Evolutionary conservation across 1,284 basidiomycete species (phyloP).

Genomic region (Fistulinella staudtii): DNA sequence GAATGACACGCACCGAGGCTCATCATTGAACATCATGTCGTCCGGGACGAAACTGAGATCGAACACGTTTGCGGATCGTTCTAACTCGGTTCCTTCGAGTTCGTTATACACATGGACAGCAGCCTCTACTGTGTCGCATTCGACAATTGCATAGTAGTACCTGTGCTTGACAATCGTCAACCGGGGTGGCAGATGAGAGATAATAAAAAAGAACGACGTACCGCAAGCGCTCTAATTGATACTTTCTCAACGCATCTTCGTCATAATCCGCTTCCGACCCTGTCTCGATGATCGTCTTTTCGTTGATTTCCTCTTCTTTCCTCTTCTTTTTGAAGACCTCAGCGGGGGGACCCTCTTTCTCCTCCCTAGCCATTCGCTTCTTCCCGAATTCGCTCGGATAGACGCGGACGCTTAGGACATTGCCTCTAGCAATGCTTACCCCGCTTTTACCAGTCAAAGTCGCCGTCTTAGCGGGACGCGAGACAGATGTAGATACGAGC

Average conservation of each 20-base stretch:
- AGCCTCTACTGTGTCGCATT: slow-evolving; percentile 78
- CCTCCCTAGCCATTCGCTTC: slow-evolving; percentile 83
- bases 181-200: background rate
- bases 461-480: background rate
- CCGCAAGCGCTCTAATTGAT: slow-evolving; percentile 93
- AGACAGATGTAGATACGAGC: slow-evolving; percentile 30
- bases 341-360: slow-evolving; percentile 84
- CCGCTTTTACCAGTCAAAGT: slow-evolving; percentile 13
- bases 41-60: slow-evolving; percentile 94
- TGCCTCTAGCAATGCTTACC: slow-evolving; percentile 47
- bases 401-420: slow-evolving; percentile 72
- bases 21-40: slow-evolving; percentile 85
- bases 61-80: slow-evolving; percentile 95
- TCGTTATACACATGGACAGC: slow-evolving; percentile 84
- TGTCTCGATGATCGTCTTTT: slow-evolving; percentile 63
- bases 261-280: slow-evolving; percentile 75
- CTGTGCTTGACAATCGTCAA: slow-evolving; percentile 39
- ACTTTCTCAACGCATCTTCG: slow-evolving; percentile 85
- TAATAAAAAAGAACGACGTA: slow-evolving; percentile 36
- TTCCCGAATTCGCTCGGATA: slow-evolving; percentile 96
- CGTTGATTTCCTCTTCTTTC: slow-evolving; percentile 49
- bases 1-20: slow-evolving; percentile 54
- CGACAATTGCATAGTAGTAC: slow-evolving; percentile 96
- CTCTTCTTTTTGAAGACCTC: slow-evolving; percentile 72
- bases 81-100: slow-evolving; percentile 93